Base-by-base conservation (phyloP, 1,284 basidiomycete species). In the Lignosus rhinocerotis region DNA sequence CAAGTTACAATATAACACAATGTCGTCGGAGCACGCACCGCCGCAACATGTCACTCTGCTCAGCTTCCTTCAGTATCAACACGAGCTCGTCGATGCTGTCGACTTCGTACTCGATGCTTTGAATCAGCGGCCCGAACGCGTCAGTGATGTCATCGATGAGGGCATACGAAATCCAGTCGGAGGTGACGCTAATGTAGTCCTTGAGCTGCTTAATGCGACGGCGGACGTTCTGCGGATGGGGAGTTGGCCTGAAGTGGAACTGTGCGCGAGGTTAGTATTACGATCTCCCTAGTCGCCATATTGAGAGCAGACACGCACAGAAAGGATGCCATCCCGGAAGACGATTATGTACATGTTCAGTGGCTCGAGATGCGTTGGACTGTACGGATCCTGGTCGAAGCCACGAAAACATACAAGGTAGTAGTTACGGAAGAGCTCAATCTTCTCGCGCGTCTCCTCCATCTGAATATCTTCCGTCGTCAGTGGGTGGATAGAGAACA, bases 281-380 rank as follows among this genome's bases (percentile, higher is more conserved):
- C 25, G 4, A 25, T 19, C 55, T 19, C 31, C 10, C 4, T 17
- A 45, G 30, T 41, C 19, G 48, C 11, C 8, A 30, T 38, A 16
- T 21, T 16, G 17, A 30, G 34, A 30, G 6, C 16, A 48, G 50
- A 3, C 4, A 79, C 90, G 66, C 66, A 94, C 88, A 30, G 94
- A 96, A 45, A 98, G 78, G 2, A 90, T 98, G n/a, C 97, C 97
- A 73, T 99, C 96, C 41, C 97, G 84, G 79, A 99, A 98, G 42
- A 99, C 97, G 69, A 99, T 93, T 70, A 99, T 97, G 77, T 99
- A 99, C 95, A 98, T 98, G 78, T 99, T 99, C 61, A 99, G 80
- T 32, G 97, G 97, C 74, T 99, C 96, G 52, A 99, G 86, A 73
- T 99, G 93, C 0, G 95, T 99, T 9, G 96, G 95, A 68, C 92